These are phyloP conservation scores for Xerocomus spinulosus DNA, from an alignment of 768 basidiomycete genomes.

Conservation along the genomic window DNA sequence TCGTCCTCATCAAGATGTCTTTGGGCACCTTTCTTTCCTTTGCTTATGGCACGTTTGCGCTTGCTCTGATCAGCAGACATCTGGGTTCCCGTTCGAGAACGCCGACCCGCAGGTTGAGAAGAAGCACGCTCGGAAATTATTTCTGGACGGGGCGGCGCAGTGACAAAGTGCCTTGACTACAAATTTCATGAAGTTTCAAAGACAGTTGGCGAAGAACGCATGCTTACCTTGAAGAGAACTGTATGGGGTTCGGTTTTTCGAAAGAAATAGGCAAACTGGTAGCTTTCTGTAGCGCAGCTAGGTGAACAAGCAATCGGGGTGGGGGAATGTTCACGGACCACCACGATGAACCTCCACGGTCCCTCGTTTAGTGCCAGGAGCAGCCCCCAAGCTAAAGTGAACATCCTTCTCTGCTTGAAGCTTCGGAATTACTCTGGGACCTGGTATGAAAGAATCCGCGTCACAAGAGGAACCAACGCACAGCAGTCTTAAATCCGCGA, in stretches of 20 bases:
- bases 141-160: slow-evolving; percentile 24
- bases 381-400: slow-evolving; percentile 35
- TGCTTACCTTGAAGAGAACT: slow-evolving; percentile 71
- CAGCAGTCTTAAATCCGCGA: slow-evolving; percentile 76
- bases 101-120: neutral
- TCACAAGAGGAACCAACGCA: slow-evolving; percentile 23
- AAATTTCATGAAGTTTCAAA: neutral
- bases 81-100: slow-evolving; percentile 12
- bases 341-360: slow-evolving; percentile 83
- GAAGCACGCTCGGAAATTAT: slow-evolving; percentile 15
- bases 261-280: slow-evolving; percentile 90
- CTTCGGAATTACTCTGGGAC: slow-evolving; percentile 58
- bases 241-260: slow-evolving; percentile 79
- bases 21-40: slow-evolving; percentile 31
- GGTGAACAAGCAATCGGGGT: slow-evolving; percentile 2
- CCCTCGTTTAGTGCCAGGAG: slow-evolving; percentile 54
- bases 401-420: slow-evolving; percentile 54
- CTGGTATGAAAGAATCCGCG: neutral
- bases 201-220: neutral
- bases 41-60: slow-evolving; percentile 38
- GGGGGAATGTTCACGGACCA: slow-evolving; percentile 39
- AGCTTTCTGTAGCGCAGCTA: slow-evolving; percentile 51
- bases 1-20: slow-evolving; percentile 25
- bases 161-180: slow-evolving; percentile 42
- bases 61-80: slow-evolving; percentile 7